Evolutionary conservation across 129 eudicot species (phyloP), one percentile per base, ranked within the genome.

Genomic region (Tagetes patula): DNA sequence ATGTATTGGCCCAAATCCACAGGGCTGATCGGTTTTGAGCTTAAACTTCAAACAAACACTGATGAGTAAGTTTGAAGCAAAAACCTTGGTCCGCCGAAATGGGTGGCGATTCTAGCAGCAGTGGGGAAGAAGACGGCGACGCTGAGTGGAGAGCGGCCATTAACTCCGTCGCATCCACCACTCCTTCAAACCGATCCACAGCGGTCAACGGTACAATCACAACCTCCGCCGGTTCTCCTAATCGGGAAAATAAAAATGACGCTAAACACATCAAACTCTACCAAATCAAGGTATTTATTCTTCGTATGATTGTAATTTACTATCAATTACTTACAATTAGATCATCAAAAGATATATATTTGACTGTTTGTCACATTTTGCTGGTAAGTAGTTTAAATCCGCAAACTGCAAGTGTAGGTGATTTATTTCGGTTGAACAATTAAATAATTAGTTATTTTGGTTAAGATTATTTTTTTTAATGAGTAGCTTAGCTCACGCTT

Each of bases 131-230:
- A 81, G 98, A 93, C 82, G 66, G 96, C 42, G 91, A 93, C 71
- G 90, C 91, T 60, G 85, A 83, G 37, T 93, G 98, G 98, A 87
- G 74, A 84, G 96, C 96, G 78, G 96, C 96, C 79, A 93, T 93
- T 3, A 79, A 75, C 65, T 89, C 96, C 61, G 86, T 90, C 33
- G 70, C 92, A 55, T 2, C 87, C 77, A 64, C 72, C 81, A 20
- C 86, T 5, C 47, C 87, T 58, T 60, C 66, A 12, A 63, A 50
- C 70, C 42, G 30, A 0, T 11, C 66, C 41, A 59, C 42, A 20
- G 65, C 4, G 14, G 20, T 10, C 65, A 60, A 53, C 8, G 69
- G 55, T 32, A 62, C 87, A 8, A 54, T 68, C 54, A 30, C 61
- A 40, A 81, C 8, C 67, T 34, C 82, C 1, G 62, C 8, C 46